phyloP scores from a whole-genome alignment of 2,329 filamentous ascomycete genomes.

The Colletotrichum gigasporum region DNA sequence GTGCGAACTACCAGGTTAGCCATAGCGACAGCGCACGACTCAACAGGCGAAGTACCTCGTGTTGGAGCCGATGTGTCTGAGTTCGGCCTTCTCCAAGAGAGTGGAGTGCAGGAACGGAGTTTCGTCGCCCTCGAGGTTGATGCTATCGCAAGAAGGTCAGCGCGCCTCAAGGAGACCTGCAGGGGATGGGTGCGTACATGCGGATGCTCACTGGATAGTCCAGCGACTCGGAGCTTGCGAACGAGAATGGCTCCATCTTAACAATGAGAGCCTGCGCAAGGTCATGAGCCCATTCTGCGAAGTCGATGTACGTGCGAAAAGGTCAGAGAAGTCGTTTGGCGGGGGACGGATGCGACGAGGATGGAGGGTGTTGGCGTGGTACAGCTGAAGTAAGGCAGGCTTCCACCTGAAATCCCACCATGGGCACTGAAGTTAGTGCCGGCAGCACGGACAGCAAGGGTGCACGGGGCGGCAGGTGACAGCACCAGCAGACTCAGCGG shows the following conservation, averaged over 20 bases:
- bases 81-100: conserved; percentile 79
- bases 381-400: not conserved
- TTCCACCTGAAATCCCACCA: not conserved
- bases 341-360: not conserved
- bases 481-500: not conserved
- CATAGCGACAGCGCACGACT: conserved; percentile 25
- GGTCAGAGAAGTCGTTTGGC: not conserved
- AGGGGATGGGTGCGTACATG: conserved; percentile 56
- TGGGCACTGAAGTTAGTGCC: not conserved
- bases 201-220: conserved; percentile 76
- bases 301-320: not conserved
- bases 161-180: not conserved
- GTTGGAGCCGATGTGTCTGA: conserved; percentile 89
- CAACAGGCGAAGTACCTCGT: conserved; percentile 61
- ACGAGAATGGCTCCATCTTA: conserved; percentile 92
- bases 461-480: conserved; percentile 19
- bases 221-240: conserved; percentile 88
- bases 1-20: conserved; percentile 63
- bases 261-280: conserved; percentile 24
- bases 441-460: conserved; percentile 5
- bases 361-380: not conserved
- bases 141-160: conserved; percentile 42
- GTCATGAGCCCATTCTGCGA: conserved; percentile 19
- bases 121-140: conserved; percentile 58
- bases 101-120: conserved; percentile 65